Evolutionary conservation across 2,329 filamentous ascomycete genomes (phyloP).

Genomic region (Microsporum audouinii): DNA sequence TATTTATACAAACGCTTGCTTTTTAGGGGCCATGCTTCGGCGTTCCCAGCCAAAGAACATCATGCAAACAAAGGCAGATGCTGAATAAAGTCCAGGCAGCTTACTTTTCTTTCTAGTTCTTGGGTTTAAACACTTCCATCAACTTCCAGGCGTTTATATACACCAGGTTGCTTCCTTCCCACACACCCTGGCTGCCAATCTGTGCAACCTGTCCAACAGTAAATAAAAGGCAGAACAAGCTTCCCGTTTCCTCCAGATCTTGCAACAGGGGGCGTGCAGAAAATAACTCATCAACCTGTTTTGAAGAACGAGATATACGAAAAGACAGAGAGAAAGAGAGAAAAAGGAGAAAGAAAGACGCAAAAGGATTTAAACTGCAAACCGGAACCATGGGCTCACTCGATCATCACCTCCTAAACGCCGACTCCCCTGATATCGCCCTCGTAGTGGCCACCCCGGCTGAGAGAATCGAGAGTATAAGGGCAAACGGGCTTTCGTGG

Average conservation of each 20-base stretch:
- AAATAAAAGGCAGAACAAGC: slow-evolving; percentile 2
- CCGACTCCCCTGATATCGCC: slow-evolving; percentile 40
- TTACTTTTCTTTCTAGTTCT: background rate
- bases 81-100: background rate
- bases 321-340: background rate
- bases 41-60: slow-evolving; percentile 5
- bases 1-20: background rate
- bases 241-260: background rate
- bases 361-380: background rate
- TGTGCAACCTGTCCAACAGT: background rate
- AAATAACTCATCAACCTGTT: background rate
- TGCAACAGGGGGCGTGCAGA: background rate
- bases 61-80: background rate
- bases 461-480: slow-evolving; percentile 43
- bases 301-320: background rate
- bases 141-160: background rate
- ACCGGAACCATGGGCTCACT: slow-evolving; percentile 27
- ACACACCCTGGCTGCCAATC: background rate
- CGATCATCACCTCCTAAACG: slow-evolving; percentile 34
- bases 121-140: background rate
- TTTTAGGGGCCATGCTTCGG: background rate
- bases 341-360: background rate
- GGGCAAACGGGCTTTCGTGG: slow-evolving; percentile 47
- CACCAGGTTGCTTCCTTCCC: background rate
- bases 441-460: slow-evolving; percentile 45